Evolutionary conservation across 805 yeast species (phyloP).

Genomic region (Yarrowia sp.): DNA sequence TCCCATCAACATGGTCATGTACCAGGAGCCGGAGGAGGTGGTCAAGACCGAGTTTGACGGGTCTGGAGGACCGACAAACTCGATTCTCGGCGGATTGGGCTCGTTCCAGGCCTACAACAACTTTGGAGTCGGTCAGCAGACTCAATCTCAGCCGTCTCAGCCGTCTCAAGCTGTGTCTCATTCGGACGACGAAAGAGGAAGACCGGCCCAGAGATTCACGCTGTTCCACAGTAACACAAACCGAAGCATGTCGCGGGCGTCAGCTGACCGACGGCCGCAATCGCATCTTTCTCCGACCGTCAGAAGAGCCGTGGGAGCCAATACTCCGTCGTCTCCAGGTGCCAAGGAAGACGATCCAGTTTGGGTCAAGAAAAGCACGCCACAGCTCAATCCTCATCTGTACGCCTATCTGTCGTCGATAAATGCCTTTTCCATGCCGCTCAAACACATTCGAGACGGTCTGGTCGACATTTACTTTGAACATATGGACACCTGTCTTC

Average conservation of each 20-base stretch:
- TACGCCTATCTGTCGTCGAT: constrained; percentile 39
- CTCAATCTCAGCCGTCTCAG: background rate
- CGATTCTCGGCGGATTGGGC: background rate
- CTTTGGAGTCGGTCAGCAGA: background rate
- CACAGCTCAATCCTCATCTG: constrained; percentile 36
- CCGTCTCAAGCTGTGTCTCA: background rate
- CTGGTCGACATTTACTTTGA: constrained; percentile 43
- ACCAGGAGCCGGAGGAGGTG: constrained; percentile 22
- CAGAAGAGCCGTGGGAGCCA: constrained; percentile 7
- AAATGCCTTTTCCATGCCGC: constrained; percentile 42
- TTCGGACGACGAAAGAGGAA: background rate
- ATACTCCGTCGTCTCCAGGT: background rate
- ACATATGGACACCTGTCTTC: constrained; percentile 43
- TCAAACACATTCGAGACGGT: constrained; percentile 36
- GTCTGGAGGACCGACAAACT: background rate
- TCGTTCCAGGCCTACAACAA: constrained; percentile 2
- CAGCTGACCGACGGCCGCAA: background rate
- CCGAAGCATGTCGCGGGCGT: background rate
- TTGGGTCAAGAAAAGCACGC: constrained; percentile 38
- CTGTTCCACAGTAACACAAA: background rate
- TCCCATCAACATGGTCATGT: constrained; percentile 6
- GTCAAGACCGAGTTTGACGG: background rate
- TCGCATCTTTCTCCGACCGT: constrained; percentile 20
- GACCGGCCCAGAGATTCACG: constrained; percentile 6
- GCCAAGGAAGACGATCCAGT: constrained; percentile 31